A percentile compares a stretch with the other conserved stretches of the same genome.
Evolutionary conservation across 495 filamentous ascomycete species (phyloP).

Genomic region (Saxispiralis lemnorum): DNA sequence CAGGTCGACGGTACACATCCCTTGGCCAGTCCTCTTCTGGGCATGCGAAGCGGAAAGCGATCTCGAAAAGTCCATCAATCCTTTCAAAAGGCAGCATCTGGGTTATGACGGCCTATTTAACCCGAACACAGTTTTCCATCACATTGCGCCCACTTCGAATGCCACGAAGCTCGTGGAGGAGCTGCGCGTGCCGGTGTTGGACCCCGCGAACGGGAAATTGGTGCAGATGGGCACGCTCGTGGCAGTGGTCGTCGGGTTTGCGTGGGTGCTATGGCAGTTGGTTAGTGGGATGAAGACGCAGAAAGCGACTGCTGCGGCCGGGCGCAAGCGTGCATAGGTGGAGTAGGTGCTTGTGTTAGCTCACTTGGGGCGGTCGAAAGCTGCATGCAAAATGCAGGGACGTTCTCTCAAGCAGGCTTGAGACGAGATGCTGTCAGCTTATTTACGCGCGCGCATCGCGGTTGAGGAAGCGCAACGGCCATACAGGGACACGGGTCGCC

Average conservation of each 20-base stretch:
- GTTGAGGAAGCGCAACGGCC: too few relatives aligned
- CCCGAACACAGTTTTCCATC: constrained; percentile 68
- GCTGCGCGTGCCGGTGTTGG: constrained; percentile 61
- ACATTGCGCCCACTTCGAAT: constrained; percentile 42
- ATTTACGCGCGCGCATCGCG: too few relatives aligned
- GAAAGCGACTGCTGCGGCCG: too few relatives aligned
- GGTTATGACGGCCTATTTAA: constrained; percentile 81
- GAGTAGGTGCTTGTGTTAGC: too few relatives aligned
- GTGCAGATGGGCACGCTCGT: constrained; percentile 56
- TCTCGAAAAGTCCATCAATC: constrained; percentile 55
- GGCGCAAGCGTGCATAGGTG: too few relatives aligned
- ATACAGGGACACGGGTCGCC: too few relatives aligned
- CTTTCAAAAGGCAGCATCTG: constrained; percentile 68
- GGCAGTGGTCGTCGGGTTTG: constrained; percentile 51
- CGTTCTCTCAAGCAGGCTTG: too few relatives aligned
- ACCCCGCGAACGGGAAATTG: constrained; percentile 33
- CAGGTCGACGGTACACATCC: constrained; percentile 30
- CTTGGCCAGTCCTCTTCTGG: constrained; percentile 81
- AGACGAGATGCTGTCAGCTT: too few relatives aligned
- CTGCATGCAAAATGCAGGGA: too few relatives aligned
- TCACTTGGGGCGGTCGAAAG: too few relatives aligned
- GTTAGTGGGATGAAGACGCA: neutral
- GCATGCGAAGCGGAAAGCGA: constrained; percentile 63
- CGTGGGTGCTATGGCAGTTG: constrained; percentile 58
- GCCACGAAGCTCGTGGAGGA: constrained; percentile 34